Conservation (phyloP, 2,329 filamentous ascomycete species). For the Ascochyta koolunga region DNA sequence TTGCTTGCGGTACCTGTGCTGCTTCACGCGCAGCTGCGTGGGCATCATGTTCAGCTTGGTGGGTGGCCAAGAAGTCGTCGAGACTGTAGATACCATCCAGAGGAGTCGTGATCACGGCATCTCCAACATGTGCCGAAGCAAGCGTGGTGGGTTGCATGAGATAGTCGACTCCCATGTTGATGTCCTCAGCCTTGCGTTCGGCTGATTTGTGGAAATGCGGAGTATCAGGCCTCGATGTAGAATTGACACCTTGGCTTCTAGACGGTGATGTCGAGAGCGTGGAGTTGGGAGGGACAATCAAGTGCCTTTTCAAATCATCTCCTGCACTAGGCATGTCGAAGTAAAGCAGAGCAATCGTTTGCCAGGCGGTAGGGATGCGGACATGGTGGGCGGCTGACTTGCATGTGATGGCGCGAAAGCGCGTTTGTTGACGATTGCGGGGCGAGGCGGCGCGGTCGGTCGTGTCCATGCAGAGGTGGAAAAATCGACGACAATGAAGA, state of each 20-base stretch:
- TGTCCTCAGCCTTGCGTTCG: neutral
- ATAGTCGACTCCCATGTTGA: conserved; percentile 20
- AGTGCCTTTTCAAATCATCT: conserved; percentile 28
- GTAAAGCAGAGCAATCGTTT: conserved; percentile 7
- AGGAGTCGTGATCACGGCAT: neutral
- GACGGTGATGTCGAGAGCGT: conserved; percentile 27
- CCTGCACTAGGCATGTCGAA: conserved; percentile 16
- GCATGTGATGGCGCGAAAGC: conserved; percentile 35
- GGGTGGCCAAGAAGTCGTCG: conserved; percentile 26
- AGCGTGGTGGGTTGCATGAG: neutral
- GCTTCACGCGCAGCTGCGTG: conserved; percentile 14
- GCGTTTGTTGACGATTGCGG: conserved; percentile 18
- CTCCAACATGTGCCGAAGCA: neutral
- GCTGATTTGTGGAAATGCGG: neutral
- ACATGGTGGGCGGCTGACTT: conserved; percentile 13
- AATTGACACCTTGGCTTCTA: conserved; percentile 8
- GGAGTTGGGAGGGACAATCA: conserved; percentile 22
- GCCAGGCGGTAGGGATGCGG: neutral
- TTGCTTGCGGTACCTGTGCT: conserved; percentile 6
- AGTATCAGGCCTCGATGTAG: neutral
- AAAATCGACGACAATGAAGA: neutral
- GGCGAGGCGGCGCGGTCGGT: neutral
- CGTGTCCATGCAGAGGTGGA: too few species aligned
- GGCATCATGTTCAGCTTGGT: conserved; percentile 15
- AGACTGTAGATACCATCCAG: conserved; percentile 22